phyloP scores from a whole-genome alignment of 148 eudicot species.

The Chenopodium berlandieri region DNA sequence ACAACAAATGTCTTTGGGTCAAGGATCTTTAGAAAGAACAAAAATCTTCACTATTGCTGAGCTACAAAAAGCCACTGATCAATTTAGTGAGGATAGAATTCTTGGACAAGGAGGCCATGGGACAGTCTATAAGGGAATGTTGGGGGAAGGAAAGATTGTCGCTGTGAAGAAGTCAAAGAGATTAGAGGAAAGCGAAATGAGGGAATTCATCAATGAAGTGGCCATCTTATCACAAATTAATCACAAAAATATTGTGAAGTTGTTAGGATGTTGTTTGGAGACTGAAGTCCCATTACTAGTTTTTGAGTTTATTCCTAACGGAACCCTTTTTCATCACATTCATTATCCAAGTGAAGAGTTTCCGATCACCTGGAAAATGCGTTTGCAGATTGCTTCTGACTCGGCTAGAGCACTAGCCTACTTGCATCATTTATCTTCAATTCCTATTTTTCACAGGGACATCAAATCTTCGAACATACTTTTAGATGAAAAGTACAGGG shows the following conservation, averaged over 20 bases:
- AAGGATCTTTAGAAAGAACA: slow-evolving; percentile 23
- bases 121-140: slow-evolving; percentile 30
- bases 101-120: slow-evolving; percentile 39
- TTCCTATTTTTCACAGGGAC: slow-evolving; percentile 32
- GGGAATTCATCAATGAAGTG: not conserved
- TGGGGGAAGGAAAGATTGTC: slow-evolving; percentile 36
- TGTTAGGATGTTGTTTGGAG: slow-evolving; percentile 14
- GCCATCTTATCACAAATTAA: not conserved
- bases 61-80: slow-evolving; percentile 34
- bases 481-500: slow-evolving; percentile 29
- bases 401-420: slow-evolving; percentile 29
- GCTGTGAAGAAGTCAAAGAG: slow-evolving; percentile 36
- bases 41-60: slow-evolving; percentile 31
- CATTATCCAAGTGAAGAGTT: slow-evolving; percentile 25
- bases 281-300: not conserved
- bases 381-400: slow-evolving; percentile 30
- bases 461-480: slow-evolving; percentile 38
- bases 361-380: slow-evolving; percentile 29
- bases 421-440: slow-evolving; percentile 16
- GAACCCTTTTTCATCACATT: slow-evolving; percentile 21
- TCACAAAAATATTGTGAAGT: not conserved
- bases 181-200: not conserved
- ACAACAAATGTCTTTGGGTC: slow-evolving; percentile 29
- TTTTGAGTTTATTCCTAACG: slow-evolving; percentile 20
- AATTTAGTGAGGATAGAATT: slow-evolving; percentile 30